phyloP scores from a whole-genome alignment of 441 rosid genomes.

The Erodium texanum region DNA sequence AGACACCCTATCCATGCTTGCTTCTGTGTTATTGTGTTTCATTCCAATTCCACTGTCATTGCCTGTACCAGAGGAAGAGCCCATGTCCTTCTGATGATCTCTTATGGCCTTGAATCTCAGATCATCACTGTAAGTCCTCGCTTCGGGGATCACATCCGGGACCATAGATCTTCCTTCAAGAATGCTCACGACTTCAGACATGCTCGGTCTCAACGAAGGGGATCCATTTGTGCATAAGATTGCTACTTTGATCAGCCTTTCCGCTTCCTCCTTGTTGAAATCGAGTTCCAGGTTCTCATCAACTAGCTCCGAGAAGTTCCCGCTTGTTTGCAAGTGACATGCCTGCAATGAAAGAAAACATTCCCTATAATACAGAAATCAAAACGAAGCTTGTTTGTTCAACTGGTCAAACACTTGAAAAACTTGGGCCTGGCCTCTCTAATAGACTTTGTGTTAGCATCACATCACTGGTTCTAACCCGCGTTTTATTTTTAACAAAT shows the following conservation, averaged over 20 bases:
- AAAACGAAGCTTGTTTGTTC: no score
- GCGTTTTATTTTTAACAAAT: neutral
- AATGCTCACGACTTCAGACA: constrained; percentile 66
- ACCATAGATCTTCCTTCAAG: constrained; percentile 41
- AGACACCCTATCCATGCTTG: neutral
- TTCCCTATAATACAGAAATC: no score
- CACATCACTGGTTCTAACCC: neutral
- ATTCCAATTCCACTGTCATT: neutral
- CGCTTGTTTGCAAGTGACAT: constrained; percentile 38
- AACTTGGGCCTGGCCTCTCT: no score
- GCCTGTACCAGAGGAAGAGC: neutral
- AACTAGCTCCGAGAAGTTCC: constrained; percentile 32
- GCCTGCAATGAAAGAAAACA: constrained; percentile 32
- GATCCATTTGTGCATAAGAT: constrained; percentile 57
- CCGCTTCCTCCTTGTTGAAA: constrained; percentile 40
- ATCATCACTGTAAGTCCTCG: constrained; percentile 36
- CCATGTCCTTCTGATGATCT: constrained; percentile 20
- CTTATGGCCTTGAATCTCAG: constrained; percentile 40
- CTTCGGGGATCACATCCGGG: constrained; percentile 35
- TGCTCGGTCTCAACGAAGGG: constrained; percentile 49
- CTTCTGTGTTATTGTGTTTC: neutral
- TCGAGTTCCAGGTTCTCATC: constrained; percentile 39
- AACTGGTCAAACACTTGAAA: no score
- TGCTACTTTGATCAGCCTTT: constrained; percentile 42
- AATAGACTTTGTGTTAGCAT: neutral